Conservation (phyloP, 1,284 basidiomycete species). For the Volvariella volvacea region DNA sequence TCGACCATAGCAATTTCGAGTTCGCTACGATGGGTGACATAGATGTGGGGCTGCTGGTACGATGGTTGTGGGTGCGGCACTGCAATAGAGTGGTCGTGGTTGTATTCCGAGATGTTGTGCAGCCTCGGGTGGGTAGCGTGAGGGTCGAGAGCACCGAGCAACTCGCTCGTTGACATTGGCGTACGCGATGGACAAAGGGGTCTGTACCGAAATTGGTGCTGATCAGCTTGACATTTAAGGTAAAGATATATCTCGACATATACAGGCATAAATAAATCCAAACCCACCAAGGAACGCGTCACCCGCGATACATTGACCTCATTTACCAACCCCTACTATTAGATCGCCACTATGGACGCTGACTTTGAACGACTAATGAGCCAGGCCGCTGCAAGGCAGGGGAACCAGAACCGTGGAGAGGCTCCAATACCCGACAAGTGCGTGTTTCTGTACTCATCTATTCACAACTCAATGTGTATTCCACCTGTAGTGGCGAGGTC, state of each 20-base stretch:
- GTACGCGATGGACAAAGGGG: not conserved
- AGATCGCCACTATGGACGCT: slow-evolving; percentile 36
- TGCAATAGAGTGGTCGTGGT: not conserved
- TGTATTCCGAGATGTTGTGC: slow-evolving; percentile 13
- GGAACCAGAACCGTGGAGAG: slow-evolving; percentile 38
- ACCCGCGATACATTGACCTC: slow-evolving; percentile 16
- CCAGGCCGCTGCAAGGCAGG: slow-evolving; percentile 37
- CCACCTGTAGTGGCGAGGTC: slow-evolving; percentile 73
- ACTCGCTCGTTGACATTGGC: slow-evolving; percentile 54
- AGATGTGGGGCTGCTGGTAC: slow-evolving; percentile 24
- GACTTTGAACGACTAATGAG: slow-evolving; percentile 52
- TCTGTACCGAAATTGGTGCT: not conserved
- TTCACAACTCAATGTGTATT: slow-evolving; percentile 4
- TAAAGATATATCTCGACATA: not conserved
- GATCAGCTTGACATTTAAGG: slow-evolving; percentile 1
- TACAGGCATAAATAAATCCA: slow-evolving; percentile 25
- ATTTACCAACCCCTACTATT: slow-evolving; percentile 4
- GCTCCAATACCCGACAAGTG: slow-evolving; percentile 68
- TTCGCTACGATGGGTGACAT: slow-evolving; percentile 49
- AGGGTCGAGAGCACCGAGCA: slow-evolving; percentile 71
- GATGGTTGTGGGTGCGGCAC: slow-evolving; percentile 3
- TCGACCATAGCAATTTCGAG: slow-evolving; percentile 51
- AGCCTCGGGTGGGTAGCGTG: slow-evolving; percentile 41
- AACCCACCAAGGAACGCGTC: slow-evolving; percentile 41
- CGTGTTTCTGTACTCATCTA: slow-evolving; percentile 14